Evolutionary conservation across 2,329 filamentous ascomycete genomes (phyloP), one percentile per base, ranked within the genome.

Genomic region (Ceratocystis ficicola): DNA sequence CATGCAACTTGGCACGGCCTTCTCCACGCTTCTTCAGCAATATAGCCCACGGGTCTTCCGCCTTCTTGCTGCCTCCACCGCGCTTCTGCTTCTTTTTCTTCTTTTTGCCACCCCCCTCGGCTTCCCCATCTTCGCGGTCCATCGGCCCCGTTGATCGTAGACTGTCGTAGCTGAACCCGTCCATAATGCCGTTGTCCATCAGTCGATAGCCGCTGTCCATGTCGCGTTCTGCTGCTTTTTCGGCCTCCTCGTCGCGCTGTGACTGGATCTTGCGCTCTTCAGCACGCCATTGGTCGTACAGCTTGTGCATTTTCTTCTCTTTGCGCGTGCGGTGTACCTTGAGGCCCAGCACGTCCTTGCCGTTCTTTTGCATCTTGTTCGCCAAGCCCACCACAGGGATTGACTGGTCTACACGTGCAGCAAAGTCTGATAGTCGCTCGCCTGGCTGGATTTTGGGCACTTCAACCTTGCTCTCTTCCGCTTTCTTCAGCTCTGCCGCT

Each of bases 401-500:
- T 0, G 89, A 86, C 62, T 89, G 88, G 73, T 97, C 87, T 5
- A 99, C 94, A 36, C 92, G 85, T 10, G 86, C 83, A 6, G 86
- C 79, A 73, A 95, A 99, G 64, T 95, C 88, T 3, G 87, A 84
- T 72, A 97, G 78, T 63, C 84, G 84, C 75, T 99, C 94, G 63
- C 90, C 90, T 0, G 92, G 91, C 17, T 84, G 82, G 69, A 97
- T 96, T 61, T 83, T 89, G 0, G 85, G 86, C 2, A 80, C 72
- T 30, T 79, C 76, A 3, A 71, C 48, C 5, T 71, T 70, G 2
- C 69, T 62, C 15, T 72, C 68, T 2, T 69, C 73, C 66, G 70
- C 50, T 71, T 63, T 62, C 3, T 63, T 71, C 60, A 71, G 72
- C n/a, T 89, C 89, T 69, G 94, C 83, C 72, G 95, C 87, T 7